These are phyloP conservation scores for Phytophthora pinifolia DNA, from an alignment of 352 stramenopile genomes.

Conservation along the genomic window DNA sequence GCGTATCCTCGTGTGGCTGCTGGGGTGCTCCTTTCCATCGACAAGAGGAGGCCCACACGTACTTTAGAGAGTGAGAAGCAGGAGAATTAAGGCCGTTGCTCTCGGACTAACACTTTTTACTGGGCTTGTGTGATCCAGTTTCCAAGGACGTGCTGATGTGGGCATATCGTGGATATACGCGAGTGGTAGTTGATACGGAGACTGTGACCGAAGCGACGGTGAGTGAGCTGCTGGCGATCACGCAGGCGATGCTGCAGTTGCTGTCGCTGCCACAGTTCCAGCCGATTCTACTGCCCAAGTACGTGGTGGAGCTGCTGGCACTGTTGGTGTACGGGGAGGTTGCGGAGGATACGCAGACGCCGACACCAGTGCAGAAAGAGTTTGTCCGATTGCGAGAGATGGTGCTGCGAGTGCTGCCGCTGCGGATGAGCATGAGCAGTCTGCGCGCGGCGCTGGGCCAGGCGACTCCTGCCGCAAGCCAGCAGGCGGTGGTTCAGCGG, in stretches of 20 bases:
- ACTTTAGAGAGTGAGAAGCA: constrained; percentile 75
- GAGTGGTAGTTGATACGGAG: constrained; percentile 7
- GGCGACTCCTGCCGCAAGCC: constrained; percentile 14
- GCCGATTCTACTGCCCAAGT: constrained; percentile 79
- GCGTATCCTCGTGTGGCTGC: constrained; percentile 50
- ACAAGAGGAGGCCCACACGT: constrained; percentile 69
- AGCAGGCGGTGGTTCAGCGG: constrained; percentile 21
- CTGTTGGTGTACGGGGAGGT: constrained; percentile 62
- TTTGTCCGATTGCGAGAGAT: constrained; percentile 41
- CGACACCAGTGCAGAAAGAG: constrained; percentile 24
- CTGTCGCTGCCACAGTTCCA: constrained; percentile 74
- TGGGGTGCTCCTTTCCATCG: constrained; percentile 57
- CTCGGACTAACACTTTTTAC: constrained; percentile 2
- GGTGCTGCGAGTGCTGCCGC: constrained; percentile 52
- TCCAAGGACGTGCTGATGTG: constrained; percentile 55
- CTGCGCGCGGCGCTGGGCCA: constrained; percentile 68
- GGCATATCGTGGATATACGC: constrained; percentile 30
- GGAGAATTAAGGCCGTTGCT: background rate
- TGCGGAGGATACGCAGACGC: constrained; percentile 17
- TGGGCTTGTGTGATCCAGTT: constrained; percentile 33
- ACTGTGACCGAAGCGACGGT: constrained; percentile 10
- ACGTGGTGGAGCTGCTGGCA: constrained; percentile 71
- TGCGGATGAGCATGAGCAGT: constrained; percentile 77
- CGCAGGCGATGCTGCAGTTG: constrained; percentile 54
- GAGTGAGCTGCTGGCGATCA: constrained; percentile 45